A percentile compares a stretch with the other conserved stretches of the same genome.
These are phyloP conservation scores for Xerocomellus amylosporus DNA, from an alignment of 768 basidiomycete genomes.

Conservation along the genomic window DNA sequence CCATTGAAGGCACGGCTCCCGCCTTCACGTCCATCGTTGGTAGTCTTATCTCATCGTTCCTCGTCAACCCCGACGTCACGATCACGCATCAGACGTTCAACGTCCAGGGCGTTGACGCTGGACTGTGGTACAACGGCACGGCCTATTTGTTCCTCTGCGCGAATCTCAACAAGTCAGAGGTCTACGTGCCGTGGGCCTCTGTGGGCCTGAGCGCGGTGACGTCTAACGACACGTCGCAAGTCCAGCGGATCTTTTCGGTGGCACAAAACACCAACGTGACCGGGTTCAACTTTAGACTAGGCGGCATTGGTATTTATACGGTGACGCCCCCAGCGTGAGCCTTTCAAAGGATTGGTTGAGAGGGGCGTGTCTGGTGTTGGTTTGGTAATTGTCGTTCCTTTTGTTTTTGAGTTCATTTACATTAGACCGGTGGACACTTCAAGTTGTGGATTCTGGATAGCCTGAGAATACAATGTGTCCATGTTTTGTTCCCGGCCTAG, in stretches of 20 bases:
- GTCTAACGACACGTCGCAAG: conserved; percentile 12
- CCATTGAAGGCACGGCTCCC: conserved; percentile 22
- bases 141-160: conserved; percentile 17
- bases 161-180: too few species aligned
- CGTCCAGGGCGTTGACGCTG: conserved; percentile 20
- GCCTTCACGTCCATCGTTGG: conserved; percentile 1
- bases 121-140: conserved; percentile 24
- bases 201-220: conserved; percentile 18
- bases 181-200: conserved; percentile 12
- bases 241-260: conserved; percentile 17
- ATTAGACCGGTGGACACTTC: too few species aligned
- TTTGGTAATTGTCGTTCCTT: too few species aligned
- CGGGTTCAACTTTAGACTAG: conserved; percentile 15
- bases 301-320: conserved; percentile 24
- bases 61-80: conserved; percentile 1
- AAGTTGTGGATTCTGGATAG: too few species aligned
- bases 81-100: conserved; percentile 2
- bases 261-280: conserved; percentile 16
- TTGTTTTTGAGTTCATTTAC: too few species aligned
- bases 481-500: too few species aligned
- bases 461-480: too few species aligned
- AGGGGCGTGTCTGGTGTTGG: too few species aligned
- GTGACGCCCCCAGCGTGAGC: conserved; percentile 2
- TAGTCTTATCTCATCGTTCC: conserved; percentile 15
- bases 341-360: too few species aligned